Percentiles rank a stretch among this genome's conserved stretches.
phyloP scores from a whole-genome alignment of 768 basidiomycete species.

The Suillus alpinus region DNA sequence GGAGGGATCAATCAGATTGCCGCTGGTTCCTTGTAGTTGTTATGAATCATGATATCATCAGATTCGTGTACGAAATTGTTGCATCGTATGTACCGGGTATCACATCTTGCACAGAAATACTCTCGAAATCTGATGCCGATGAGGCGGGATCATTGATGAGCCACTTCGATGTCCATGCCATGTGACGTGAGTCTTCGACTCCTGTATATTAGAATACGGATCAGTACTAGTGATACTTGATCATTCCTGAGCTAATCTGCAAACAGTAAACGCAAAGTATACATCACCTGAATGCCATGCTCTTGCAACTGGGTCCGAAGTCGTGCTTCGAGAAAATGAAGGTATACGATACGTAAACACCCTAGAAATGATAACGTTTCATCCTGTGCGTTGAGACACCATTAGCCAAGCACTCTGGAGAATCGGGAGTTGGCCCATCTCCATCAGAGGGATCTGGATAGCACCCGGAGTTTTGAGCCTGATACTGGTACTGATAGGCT shows the following conservation, averaged over 20 bases:
- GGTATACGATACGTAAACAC: neutral
- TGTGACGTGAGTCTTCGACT: neutral
- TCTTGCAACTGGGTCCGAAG: neutral
- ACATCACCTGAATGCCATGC: neutral
- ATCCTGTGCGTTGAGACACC: neutral
- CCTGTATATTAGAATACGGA: neutral
- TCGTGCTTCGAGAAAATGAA: neutral
- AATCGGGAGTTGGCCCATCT: neutral
- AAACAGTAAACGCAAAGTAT: neutral
- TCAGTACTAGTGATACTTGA: neutral
- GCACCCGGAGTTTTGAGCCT: too few species aligned
- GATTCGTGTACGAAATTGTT: neutral
- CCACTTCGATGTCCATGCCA: neutral
- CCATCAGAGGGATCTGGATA: too few species aligned
- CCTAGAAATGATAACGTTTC: neutral
- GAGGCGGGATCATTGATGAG: neutral
- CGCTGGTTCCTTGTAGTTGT: neutral
- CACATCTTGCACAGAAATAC: neutral
- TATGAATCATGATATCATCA: conserved; percentile 1
- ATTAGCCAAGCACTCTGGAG: too few species aligned
- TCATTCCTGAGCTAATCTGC: neutral
- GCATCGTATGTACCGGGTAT: neutral
- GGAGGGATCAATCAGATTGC: neutral
- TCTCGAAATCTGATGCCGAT: neutral
- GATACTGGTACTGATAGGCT: too few species aligned